Evolutionary conservation across 2,329 filamentous ascomycete genomes (phyloP), one percentile per base, ranked within the genome.

Genomic region (Fusarium pseudonygamai): DNA sequence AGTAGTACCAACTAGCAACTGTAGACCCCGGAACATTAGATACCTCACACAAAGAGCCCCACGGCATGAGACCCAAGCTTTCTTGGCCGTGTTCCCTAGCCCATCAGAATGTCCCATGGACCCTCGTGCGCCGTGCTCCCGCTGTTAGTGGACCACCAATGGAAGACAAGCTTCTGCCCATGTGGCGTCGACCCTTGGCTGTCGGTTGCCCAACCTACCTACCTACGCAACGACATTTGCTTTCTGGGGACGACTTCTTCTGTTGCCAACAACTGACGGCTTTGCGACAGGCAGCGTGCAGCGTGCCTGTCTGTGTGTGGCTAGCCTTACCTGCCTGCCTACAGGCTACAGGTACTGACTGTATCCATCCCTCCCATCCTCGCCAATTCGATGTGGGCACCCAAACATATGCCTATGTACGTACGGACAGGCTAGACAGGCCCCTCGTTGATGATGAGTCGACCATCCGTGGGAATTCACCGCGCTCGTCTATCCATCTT

Each of bases 51-150:
- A 40, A 69, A 61, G 64, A 66, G 62, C 70, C 69, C 70, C 71
- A 67, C 57, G 60, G 55, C 42, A 18, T 43, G 40, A 36, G 42
- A 59, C 59, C 62, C 36, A 58, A 71, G 60, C 68, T 63, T 50
- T 56, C 56, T 55, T 50, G 59, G 50, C 56, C 36, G 43, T 60
- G 34, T 50, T 75, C 79, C 11, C 20, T 40, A 40, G 74, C 80
- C 80, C 78, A 80, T 81, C 79, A 81, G 68, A 67, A 70, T 47
- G 71, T 71, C 69, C 69, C 65, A 52, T 76, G 40, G 43, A 47
- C 73, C 80, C 80, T 74, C 80, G 80, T 81, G 80, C 78, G 66
- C 71, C 60, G 70, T 75, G 69, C 74, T 75, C 64, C 77, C 74
- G 75, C 59, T 66, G 64, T 72, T 74, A 81, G 78, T 81, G 78